phyloP scores from a whole-genome alignment of 1,284 basidiomycete species.

The Cutaneotrichosporon sp. region DNA sequence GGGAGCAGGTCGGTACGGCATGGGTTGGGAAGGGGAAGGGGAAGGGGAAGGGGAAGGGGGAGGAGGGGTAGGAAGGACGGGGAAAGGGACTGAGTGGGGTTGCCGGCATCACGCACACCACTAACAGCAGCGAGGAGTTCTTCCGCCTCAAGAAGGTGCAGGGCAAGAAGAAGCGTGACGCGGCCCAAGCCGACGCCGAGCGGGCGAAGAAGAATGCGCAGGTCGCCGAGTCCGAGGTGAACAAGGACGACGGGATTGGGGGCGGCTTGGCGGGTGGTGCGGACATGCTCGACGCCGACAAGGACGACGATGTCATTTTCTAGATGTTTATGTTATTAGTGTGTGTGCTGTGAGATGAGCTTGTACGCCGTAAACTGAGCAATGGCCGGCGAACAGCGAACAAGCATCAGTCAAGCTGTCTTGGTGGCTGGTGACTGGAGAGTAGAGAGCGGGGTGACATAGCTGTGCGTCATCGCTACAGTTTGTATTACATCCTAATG shows the following conservation, averaged over 20 bases:
- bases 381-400: too few relatives aligned
- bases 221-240: constrained; percentile 36
- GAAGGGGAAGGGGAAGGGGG: too few relatives aligned
- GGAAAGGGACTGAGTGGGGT: background rate
- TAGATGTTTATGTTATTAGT: constrained; percentile 44
- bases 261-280: constrained; percentile 48
- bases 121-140: constrained; percentile 71
- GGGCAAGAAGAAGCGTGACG: constrained; percentile 90
- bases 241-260: constrained; percentile 51
- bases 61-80: too few relatives aligned
- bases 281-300: constrained; percentile 71
- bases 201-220: constrained; percentile 35
- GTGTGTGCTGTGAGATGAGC: background rate
- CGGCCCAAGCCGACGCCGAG: constrained; percentile 36
- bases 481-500: background rate
- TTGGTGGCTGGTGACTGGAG: background rate
- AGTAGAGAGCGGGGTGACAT: background rate
- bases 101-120: background rate
- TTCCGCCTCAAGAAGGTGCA: constrained; percentile 96
- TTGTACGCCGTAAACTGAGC: too few relatives aligned
- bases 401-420: too few relatives aligned
- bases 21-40: too few relatives aligned
- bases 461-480: background rate
- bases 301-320: constrained; percentile 91
- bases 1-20: background rate